Evolutionary conservation across 2,329 filamentous ascomycete species (phyloP).

Genomic region (Sclerotinia trifoliorum): DNA sequence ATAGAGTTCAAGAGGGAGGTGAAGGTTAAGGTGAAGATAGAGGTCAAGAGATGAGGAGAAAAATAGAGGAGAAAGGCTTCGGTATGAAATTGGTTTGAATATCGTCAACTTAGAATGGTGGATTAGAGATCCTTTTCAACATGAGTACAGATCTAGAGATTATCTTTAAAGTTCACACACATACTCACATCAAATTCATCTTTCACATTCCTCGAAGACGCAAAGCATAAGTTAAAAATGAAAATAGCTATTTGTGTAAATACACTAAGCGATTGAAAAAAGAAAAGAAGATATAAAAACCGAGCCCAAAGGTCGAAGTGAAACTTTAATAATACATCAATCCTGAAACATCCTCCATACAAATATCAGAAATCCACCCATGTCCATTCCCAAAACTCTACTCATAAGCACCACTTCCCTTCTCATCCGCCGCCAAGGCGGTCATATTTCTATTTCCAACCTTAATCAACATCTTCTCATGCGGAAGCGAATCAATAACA

Average conservation of each 20-base stretch:
- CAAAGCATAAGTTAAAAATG: neutral
- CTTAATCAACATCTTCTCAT: slow-evolving; percentile 47
- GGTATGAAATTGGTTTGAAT: neutral
- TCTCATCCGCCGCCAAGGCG: slow-evolving; percentile 29
- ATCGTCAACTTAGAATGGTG: neutral
- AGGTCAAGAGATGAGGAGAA: neutral
- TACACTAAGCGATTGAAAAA: neutral
- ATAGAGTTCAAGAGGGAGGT: neutral
- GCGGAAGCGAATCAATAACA: slow-evolving; percentile 43
- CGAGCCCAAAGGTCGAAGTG: neutral
- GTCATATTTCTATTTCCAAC: slow-evolving; percentile 41
- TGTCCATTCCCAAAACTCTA: neutral
- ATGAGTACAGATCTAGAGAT: no score
- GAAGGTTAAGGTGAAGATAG: no score
- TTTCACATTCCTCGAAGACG: neutral
- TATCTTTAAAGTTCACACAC: neutral
- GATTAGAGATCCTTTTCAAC: neutral
- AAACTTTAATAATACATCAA: no score
- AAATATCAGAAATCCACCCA: neutral
- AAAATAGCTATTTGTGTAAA: neutral
- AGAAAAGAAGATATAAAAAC: neutral
- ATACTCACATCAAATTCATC: neutral
- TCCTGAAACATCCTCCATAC: neutral
- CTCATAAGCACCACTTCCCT: slow-evolving; percentile 29
- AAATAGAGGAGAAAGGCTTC: neutral